Evolutionary conservation across 1,284 basidiomycete genomes (phyloP), one percentile per base, ranked within the genome.

Genomic region (Peniophora sp.): DNA sequence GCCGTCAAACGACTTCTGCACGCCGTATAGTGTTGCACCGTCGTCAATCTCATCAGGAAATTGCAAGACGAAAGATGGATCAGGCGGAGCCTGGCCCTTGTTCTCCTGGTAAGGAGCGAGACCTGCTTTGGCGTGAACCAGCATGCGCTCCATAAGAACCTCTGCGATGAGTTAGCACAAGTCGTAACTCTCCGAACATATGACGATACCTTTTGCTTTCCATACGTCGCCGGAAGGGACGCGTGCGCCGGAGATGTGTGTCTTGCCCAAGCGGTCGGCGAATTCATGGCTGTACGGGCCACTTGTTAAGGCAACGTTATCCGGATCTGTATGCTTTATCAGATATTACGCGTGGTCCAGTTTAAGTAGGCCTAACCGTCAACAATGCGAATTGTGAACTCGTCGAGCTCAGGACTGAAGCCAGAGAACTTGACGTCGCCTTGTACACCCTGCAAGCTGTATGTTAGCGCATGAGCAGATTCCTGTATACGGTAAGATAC

Each of bases 1-100:
- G 5, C 89, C 90, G 14, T 89, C 81, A 59, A 88, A 93, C 14
- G 75, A 74, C 63, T 92, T 93, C 67, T 97, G 94, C 27, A 95
- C 74, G 3, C 88, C 92, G 63, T 78, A 92, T 24, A 96, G 71
- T 61, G 92, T 96, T 68, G 86, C 86, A 22, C 76, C 69, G 48
- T 90, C 83, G 60, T 97, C 85, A 2, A 84, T 76, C 3, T 97
- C 38, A 41, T 41, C 16, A 20, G 38, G 38, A 16, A 41, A 71
- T 36, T 84, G 82, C 14, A 95, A 72, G 11, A 86, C 66, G 54
- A 86, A 87, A 1, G 91, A 84, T 0, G 93, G 85, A 57, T 94
- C 88, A 1, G 93, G 94, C 19, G 38, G 38, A 16, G 72, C 64
- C 3, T 73, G 74, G 3, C 61, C 59, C 2, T 68, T 58, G 14